Evolutionary conservation across 257 asterid genomes (phyloP).

Genomic region (Solanum bukasovii): DNA sequence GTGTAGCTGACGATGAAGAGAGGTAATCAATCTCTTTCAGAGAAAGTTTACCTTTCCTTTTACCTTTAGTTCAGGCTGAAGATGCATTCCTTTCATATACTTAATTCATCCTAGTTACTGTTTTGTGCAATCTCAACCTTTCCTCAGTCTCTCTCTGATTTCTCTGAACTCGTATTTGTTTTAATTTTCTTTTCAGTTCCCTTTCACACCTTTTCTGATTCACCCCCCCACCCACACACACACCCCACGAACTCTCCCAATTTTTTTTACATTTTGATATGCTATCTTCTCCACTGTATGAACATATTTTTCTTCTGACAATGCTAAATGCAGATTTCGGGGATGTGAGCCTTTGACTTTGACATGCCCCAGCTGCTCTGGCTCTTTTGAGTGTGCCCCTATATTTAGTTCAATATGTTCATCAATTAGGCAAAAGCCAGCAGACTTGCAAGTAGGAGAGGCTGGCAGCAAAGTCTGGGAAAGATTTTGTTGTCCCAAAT

Average conservation of each 20-base stretch:
- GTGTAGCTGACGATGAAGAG: slow-evolving; percentile 62
- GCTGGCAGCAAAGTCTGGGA: slow-evolving; percentile 50
- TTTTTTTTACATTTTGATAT: not conserved
- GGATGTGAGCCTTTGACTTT: slow-evolving; percentile 77
- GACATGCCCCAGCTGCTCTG: slow-evolving; percentile 82
- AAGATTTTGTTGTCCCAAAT: slow-evolving; percentile 65
- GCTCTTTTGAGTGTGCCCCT: slow-evolving; percentile 55
- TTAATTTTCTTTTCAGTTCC: not conserved
- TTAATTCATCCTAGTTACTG: not conserved
- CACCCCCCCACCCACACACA: not conserved
- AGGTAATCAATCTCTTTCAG: slow-evolving; percentile 37
- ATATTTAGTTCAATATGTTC: slow-evolving; percentile 55
- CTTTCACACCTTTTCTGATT: not conserved
- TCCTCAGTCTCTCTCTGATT: not conserved
- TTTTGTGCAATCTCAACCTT: not conserved
- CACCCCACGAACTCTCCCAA: not conserved
- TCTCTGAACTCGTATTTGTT: not conserved
- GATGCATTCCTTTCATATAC: not conserved
- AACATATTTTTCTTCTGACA: not conserved
- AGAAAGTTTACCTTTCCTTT: not conserved
- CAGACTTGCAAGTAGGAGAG: slow-evolving; percentile 25
- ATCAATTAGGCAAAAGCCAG: slow-evolving; percentile 35
- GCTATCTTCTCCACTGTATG: not conserved
- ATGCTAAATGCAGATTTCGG: slow-evolving; percentile 53
- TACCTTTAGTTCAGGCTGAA: not conserved